Percentiles rank a stretch among this genome's conserved stretches.
Evolutionary conservation across 495 filamentous ascomycete genomes (phyloP).

Genomic region (Bacidia rubella): DNA sequence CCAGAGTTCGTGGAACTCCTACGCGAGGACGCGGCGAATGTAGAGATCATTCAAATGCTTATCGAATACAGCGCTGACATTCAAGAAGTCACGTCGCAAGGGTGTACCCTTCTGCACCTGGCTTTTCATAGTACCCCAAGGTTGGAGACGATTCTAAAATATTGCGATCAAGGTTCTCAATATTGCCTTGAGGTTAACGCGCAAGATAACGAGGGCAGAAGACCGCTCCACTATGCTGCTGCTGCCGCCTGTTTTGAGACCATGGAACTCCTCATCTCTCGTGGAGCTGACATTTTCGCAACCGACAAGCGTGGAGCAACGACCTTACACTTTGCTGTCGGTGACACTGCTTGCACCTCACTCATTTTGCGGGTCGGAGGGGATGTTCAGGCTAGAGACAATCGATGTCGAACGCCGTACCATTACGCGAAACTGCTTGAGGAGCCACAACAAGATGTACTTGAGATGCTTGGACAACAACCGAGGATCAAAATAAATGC

Average conservation of each 20-base stretch:
- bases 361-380: background rate
- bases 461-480: too few species aligned
- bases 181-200: background rate
- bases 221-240: background rate
- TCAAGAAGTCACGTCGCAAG: background rate
- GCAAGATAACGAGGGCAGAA: background rate
- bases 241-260: background rate
- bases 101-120: background rate
- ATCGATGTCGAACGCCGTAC: background rate
- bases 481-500: too few species aligned
- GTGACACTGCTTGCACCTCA: background rate
- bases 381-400: background rate
- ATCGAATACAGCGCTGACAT: background rate
- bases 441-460: background rate
- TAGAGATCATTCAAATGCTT: background rate
- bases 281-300: background rate
- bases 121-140: background rate
- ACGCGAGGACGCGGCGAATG: background rate
- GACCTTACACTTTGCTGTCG: background rate
- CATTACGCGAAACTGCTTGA: background rate
- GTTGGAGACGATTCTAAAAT: background rate
- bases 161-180: background rate
- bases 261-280: background rate
- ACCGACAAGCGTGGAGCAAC: background rate
- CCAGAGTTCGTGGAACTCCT: background rate